phyloP scores from a whole-genome alignment of 2,329 filamentous ascomycete species.

The Fusarium hostae region DNA sequence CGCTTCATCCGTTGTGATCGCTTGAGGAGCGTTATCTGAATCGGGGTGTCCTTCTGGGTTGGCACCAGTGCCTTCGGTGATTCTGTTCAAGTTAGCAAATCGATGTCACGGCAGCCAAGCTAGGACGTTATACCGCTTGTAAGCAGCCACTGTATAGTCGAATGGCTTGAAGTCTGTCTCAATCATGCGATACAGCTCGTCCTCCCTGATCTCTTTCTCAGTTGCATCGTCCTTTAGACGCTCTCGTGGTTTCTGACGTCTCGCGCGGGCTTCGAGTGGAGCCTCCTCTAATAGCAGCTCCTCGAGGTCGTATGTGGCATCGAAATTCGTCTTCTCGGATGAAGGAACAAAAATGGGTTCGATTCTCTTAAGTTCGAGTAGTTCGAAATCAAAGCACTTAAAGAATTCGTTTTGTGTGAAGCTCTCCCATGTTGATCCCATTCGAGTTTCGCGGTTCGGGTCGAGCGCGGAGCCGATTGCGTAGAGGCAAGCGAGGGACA shows the following conservation, averaged over 20 bases:
- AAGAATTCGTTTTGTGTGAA: constrained; percentile 94
- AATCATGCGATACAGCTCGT: constrained; percentile 93
- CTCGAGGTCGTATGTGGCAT: constrained; percentile 97
- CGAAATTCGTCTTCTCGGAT: constrained; percentile 98
- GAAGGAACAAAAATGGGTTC: constrained; percentile 93
- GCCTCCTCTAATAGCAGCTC: constrained; percentile 94
- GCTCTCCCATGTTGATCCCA: constrained; percentile 87
- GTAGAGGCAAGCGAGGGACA: constrained; percentile 87
- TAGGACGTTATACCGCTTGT: constrained; percentile 71
- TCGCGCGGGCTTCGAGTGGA: constrained; percentile 88
- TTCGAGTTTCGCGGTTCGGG: constrained; percentile 79
- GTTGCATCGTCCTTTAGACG: constrained; percentile 94
- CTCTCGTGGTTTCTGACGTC: constrained; percentile 92
- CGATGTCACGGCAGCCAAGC: background rate
- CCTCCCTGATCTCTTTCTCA: constrained; percentile 91
- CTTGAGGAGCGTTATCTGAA: constrained; percentile 52
- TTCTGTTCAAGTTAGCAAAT: constrained; percentile 48
- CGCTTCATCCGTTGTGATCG: constrained; percentile 63
- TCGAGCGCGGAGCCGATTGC: constrained; percentile 88
- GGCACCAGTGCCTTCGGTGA: constrained; percentile 48
- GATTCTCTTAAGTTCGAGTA: constrained; percentile 85
- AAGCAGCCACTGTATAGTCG: constrained; percentile 88
- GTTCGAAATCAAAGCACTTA: constrained; percentile 82
- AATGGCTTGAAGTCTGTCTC: constrained; percentile 94
- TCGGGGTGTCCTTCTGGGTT: constrained; percentile 25